Percentiles rank a stretch among this genome's conserved stretches.
Evolutionary conservation across 2,329 filamentous ascomycete genomes (phyloP).

Genomic region (Ascochyta lentis): DNA sequence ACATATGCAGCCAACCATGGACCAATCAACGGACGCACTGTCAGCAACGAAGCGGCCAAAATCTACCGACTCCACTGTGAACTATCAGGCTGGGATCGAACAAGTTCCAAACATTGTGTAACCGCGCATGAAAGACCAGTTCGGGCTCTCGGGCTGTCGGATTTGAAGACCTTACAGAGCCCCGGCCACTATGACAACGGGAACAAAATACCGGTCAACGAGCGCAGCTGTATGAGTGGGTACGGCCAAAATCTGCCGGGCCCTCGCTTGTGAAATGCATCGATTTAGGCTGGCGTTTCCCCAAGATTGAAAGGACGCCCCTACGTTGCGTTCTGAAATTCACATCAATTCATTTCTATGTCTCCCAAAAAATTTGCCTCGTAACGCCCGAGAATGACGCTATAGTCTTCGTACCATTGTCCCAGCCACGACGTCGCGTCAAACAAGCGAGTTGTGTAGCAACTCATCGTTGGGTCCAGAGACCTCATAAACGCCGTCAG

Average conservation of each 20-base stretch:
- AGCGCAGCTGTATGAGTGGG: background rate
- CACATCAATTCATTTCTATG: constrained; percentile 4
- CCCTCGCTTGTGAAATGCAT: background rate
- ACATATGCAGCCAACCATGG: background rate
- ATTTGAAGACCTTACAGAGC: background rate
- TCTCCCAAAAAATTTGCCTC: constrained; percentile 21
- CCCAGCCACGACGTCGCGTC: constrained; percentile 38
- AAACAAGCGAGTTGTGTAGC: constrained; percentile 34
- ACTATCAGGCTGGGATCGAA: background rate
- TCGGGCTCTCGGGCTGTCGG: background rate
- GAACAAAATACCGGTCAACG: background rate
- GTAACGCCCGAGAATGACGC: constrained; percentile 31
- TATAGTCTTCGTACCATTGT: constrained; percentile 36
- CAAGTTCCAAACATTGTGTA: background rate
- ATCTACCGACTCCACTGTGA: constrained; percentile 21
- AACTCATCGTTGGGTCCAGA: constrained; percentile 35
- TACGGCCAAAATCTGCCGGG: constrained; percentile 16
- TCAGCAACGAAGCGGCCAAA: constrained; percentile 25
- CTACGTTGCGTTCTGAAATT: background rate
- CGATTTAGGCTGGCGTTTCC: background rate
- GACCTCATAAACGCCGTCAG: constrained; percentile 22
- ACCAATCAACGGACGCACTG: constrained; percentile 11
- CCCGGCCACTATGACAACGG: background rate
- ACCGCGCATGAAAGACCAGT: background rate
- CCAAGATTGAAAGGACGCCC: background rate